Base-by-base conservation (phyloP, 305 asterid genomes). In the Fraxinus angustifolia region DNA sequence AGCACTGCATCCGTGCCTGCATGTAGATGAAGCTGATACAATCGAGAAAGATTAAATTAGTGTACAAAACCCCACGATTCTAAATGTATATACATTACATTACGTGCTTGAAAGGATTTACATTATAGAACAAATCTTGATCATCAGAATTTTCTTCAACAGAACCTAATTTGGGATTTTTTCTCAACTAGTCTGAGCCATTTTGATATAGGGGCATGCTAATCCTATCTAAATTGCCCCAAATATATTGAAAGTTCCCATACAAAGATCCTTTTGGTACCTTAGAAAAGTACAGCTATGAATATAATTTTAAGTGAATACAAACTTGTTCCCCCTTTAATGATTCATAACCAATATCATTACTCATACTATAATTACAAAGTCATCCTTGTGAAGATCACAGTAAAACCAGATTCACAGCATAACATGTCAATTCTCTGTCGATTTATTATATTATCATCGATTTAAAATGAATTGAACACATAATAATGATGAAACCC, bases 11-110 rank as follows among this genome's bases (percentile, higher is more conserved):
- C 97, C 14, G 94, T 87, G 82, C 93, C 94, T 26, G 98, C 86
- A 84, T 96, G 96, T 79, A 90, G 89, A 86, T 96, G 99, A 84
- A 96, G 90, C 98, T 96, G 95, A 82, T 82, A 84, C 62, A 83
- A 88, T 79, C 79, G 78, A 88, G 81, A 87, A 78, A 58, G 77
- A 73, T 53, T 21, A 76, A 10, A 85, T 83, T 84, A 84, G 86
- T 38, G 16, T 77, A 81, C 26, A 84, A 17, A 53, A 60, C 78
- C 14, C 79, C 50, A 17, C 30, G 11, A 67, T 7, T 48, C 19
- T 48, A 16, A 3, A 14, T 45, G 19, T 48, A 48, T 48, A 48
- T 48, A 11, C n/a, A 48, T 48, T 48, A 48, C 58, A 48, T 45
- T 12, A 45, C 16, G 58, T 14, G 19, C 7, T 48, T 48, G 58